Conservation (phyloP, 768 basidiomycete genomes). For the Russula sp. region DNA sequence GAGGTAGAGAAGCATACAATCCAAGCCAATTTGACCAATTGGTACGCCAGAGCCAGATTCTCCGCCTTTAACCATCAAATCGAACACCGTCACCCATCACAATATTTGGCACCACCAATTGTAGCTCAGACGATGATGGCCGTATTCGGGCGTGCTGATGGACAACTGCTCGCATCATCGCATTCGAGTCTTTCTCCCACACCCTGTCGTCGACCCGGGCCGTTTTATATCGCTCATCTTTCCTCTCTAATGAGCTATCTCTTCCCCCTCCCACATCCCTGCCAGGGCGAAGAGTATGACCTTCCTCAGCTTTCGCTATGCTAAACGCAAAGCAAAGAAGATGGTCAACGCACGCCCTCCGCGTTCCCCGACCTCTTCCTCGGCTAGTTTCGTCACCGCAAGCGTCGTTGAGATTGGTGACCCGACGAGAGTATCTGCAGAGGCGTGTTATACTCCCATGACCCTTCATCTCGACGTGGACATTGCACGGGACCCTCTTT, state of each 20-base stretch:
- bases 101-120: not conserved
- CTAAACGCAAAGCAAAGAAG: constrained; percentile 30
- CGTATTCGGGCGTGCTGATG: constrained; percentile 5
- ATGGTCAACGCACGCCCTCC: not conserved
- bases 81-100: constrained; percentile 1
- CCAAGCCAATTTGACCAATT: not conserved
- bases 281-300: constrained; percentile 14
- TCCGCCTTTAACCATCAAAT: not conserved
- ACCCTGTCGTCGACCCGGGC: not conserved
- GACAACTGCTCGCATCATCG: constrained; percentile 9
- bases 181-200: constrained; percentile 7
- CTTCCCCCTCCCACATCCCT: constrained; percentile 2
- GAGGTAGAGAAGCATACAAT: not conserved
- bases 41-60: not conserved
- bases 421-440: not conserved
- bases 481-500: constrained; percentile 18
- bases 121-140: constrained; percentile 12
- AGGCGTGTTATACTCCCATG: not conserved
- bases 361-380: constrained; percentile 5
- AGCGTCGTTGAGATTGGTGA: constrained; percentile 26
- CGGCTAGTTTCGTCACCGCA: constrained; percentile 9
- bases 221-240: not conserved
- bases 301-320: constrained; percentile 26
- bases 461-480: constrained; percentile 22
- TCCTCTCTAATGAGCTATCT: not conserved